These are phyloP conservation scores for Lophiotrema nucula DNA, from an alignment of 495 filamentous ascomycete species.

Conservation along the genomic window DNA sequence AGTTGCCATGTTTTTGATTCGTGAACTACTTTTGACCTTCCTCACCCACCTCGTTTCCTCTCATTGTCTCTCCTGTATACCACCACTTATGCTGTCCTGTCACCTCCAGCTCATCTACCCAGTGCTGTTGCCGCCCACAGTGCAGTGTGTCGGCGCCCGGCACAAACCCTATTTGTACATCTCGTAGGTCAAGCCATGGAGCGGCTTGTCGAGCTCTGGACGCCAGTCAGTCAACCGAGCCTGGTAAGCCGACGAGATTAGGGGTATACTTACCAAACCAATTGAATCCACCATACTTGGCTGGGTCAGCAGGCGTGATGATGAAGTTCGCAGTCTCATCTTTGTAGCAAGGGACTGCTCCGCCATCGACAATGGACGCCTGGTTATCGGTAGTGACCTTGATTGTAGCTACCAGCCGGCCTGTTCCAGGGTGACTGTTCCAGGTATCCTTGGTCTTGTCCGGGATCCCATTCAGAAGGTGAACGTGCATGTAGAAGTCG, in stretches of 20 bases:
- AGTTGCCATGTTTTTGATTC: too few species aligned
- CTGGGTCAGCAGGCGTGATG: constrained; percentile 3
- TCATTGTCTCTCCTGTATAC: too few species aligned
- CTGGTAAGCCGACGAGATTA: too few species aligned
- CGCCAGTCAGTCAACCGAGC: too few species aligned
- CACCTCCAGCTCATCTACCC: too few species aligned
- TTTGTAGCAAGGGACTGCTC: constrained; percentile 1
- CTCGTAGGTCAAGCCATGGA: constrained; percentile 26
- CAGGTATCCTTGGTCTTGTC: constrained; percentile 27
- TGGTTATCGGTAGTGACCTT: constrained; percentile 4
- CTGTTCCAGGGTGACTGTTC: constrained; percentile 14
- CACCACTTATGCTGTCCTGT: too few species aligned
- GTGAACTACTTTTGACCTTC: too few species aligned
- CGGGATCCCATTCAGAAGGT: not conserved
- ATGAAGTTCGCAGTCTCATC: constrained; percentile 11
- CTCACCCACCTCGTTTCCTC: too few species aligned
- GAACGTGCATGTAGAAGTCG: constrained; percentile 20
- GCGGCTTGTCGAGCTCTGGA: too few species aligned
- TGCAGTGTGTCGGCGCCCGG: too few species aligned
- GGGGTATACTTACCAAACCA: constrained; percentile 22
- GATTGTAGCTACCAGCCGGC: constrained; percentile 10
- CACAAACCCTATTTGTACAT: too few species aligned
- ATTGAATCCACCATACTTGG: not conserved
- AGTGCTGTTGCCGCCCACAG: too few species aligned
- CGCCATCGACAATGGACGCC: not conserved